Conservation (phyloP, 2,329 filamentous ascomycete genomes). For the Paradendryphiella salina region DNA sequence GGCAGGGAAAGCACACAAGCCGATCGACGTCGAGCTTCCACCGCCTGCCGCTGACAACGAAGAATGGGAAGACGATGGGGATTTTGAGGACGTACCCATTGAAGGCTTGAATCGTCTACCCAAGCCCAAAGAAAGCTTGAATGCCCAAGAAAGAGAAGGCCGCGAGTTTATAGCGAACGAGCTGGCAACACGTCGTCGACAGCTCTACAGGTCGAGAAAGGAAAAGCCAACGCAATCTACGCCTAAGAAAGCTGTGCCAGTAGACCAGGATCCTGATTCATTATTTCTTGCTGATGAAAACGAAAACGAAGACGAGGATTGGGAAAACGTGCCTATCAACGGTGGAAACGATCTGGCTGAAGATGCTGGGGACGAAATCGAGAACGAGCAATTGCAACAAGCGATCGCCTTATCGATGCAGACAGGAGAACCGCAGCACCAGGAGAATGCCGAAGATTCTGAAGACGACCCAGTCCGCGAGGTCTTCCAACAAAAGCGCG, state of each 20-base stretch:
- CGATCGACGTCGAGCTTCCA: constrained; percentile 84
- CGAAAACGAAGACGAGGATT: constrained; percentile 45
- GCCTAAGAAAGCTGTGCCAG: constrained; percentile 25
- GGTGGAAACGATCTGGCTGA: constrained; percentile 62
- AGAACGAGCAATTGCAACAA: constrained; percentile 75
- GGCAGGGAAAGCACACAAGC: constrained; percentile 76
- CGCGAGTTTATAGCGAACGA: constrained; percentile 43
- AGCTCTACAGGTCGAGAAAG: constrained; percentile 52
- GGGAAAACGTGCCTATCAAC: constrained; percentile 50
- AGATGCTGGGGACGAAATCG: constrained; percentile 51
- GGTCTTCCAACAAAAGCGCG: constrained; percentile 53
- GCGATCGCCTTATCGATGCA: constrained; percentile 85
- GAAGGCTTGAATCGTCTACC: constrained; percentile 85
- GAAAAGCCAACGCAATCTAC: constrained; percentile 18
- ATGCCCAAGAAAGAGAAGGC: constrained; percentile 38
- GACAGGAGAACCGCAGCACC: constrained; percentile 48
- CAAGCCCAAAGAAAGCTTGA: constrained; percentile 53
- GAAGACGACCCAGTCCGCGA: constrained; percentile 52
- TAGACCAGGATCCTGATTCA: constrained; percentile 53
- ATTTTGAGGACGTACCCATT: constrained; percentile 92
- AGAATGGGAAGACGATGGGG: constrained; percentile 71
- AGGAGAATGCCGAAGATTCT: constrained; percentile 54
- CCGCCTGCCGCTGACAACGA: constrained; percentile 56
- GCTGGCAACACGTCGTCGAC: constrained; percentile 52
- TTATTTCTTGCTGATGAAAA: constrained; percentile 58